phyloP scores from a whole-genome alignment of 2,329 filamentous ascomycete species.

The Diplodia sapinea region DNA sequence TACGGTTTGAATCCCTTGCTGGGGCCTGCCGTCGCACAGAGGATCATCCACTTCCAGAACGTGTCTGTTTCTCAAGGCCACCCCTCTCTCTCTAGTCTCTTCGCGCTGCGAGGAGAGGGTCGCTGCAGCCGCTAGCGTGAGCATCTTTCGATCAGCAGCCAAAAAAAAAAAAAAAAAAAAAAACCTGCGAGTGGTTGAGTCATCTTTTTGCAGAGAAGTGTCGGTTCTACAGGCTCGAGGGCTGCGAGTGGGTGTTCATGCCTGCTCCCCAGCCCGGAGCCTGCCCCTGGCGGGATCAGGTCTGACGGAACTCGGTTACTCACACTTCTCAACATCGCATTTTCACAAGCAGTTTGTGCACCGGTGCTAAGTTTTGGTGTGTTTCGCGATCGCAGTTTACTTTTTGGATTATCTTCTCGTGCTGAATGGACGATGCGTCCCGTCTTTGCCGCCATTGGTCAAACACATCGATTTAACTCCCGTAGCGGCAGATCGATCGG shows the following conservation, averaged over 20 bases:
- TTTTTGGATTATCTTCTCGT: neutral
- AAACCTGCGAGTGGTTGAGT: neutral
- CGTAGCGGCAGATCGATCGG: constrained; percentile 1
- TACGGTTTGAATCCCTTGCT: constrained; percentile 5
- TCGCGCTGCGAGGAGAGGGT: neutral
- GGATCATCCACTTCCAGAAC: constrained; percentile 11
- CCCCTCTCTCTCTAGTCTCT: neutral
- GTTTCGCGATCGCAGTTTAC: neutral
- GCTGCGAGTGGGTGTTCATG: neutral
- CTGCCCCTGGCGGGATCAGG: too few relatives aligned
- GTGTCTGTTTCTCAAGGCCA: constrained; percentile 3
- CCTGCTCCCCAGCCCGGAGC: neutral
- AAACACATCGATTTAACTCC: neutral
- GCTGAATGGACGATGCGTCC: neutral
- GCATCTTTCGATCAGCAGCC: neutral
- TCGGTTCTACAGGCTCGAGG: too few relatives aligned
- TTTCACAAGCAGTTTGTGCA: neutral
- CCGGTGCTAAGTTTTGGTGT: neutral
- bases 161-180: too few relatives aligned
- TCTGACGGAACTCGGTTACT: too few relatives aligned
- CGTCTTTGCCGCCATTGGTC: neutral
- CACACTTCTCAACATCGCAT: neutral
- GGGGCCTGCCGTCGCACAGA: constrained; percentile 2
- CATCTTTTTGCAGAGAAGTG: neutral
- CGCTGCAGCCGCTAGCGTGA: constrained; percentile 6